Percentiles rank a stretch among this genome's conserved stretches.
Evolutionary conservation across 73 alveolate species (phyloP).

Genomic region (Paramecium sonneborni): DNA sequence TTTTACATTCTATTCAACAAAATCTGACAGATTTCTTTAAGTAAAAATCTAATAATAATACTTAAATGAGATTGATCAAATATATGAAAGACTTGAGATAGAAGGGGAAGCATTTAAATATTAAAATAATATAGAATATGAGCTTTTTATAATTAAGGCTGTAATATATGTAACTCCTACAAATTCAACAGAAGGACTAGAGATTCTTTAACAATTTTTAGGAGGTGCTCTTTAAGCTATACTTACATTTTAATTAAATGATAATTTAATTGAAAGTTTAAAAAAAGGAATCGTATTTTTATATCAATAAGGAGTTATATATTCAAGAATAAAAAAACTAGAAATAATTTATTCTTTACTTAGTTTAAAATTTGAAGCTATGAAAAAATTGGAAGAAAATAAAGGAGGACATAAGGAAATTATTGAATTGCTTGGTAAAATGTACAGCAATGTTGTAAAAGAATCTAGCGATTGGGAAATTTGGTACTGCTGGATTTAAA

Average conservation of each 20-base stretch:
- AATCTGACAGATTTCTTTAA: not conserved
- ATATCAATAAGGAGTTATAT: not conserved
- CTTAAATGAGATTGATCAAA: not conserved
- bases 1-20: not conserved
- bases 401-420: not conserved
- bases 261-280: not conserved
- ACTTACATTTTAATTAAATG: not conserved
- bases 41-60: not conserved
- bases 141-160: not conserved
- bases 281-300: not conserved
- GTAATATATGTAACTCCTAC: not conserved
- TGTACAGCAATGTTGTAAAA: not conserved
- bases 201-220: not conserved
- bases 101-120: not conserved
- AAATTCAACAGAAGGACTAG: not conserved
- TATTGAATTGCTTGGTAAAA: not conserved
- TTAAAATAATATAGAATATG: constrained; percentile 12
- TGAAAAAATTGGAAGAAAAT: not conserved
- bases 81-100: not conserved
- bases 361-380: not conserved
- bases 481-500: not conserved
- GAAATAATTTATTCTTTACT: not conserved
- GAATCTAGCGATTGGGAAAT: constrained; percentile 45
- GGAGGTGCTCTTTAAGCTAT: not conserved
- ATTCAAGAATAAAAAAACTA: not conserved